Conservation (phyloP, 2,329 filamentous ascomycete genomes). For the Parafenestella ontariensis region DNA sequence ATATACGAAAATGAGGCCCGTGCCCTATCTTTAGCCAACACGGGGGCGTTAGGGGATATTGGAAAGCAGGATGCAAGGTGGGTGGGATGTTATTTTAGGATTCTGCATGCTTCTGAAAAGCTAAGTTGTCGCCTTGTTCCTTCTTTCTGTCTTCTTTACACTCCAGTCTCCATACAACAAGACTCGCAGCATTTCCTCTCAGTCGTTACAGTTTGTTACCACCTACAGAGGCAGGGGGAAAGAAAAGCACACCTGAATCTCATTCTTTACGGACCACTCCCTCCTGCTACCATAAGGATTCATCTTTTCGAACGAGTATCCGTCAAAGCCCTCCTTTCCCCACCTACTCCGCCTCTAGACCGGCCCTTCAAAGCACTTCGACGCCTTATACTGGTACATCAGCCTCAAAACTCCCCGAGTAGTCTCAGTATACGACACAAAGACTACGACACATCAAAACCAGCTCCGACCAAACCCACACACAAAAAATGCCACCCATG, state of each 20-base stretch:
- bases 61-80: not conserved
- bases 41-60: not conserved
- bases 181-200: not conserved
- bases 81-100: not conserved
- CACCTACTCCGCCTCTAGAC: not conserved
- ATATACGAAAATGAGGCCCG: constrained; percentile 16
- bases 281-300: no score
- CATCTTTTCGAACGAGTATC: no score
- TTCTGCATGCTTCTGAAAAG: not conserved
- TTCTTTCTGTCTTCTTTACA: not conserved
- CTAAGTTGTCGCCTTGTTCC: not conserved
- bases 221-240: not conserved
- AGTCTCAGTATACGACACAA: not conserved
- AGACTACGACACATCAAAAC: not conserved
- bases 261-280: no score
- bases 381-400: not conserved
- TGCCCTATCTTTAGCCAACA: not conserved
- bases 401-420: not conserved
- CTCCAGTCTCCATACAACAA: not conserved
- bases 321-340: not conserved
- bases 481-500: not conserved
- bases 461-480: not conserved
- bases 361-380: not conserved
- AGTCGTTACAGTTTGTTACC: not conserved
- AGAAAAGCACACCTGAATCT: no score